These are phyloP conservation scores for Aphanomyces euteiches DNA, from an alignment of 352 stramenopile genomes.

Conservation along the genomic window DNA sequence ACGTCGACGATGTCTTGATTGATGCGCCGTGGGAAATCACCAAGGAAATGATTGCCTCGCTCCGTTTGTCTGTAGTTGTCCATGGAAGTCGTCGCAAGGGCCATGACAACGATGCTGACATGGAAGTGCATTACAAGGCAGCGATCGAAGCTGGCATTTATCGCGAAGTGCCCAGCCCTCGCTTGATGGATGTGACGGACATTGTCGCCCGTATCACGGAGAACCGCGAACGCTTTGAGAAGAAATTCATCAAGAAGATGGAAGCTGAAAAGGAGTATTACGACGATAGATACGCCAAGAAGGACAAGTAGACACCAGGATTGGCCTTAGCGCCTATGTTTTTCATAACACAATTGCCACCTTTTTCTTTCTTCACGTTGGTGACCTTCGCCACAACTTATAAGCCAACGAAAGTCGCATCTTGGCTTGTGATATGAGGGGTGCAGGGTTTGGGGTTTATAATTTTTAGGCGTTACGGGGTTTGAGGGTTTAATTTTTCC, in stretches of 20 bases:
- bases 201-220: conserved; percentile 87
- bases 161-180: conserved; percentile 65
- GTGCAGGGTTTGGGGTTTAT: too few relatives aligned
- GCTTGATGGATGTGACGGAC: conserved; percentile 75
- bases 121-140: conserved; percentile 77
- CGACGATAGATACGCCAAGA: conserved; percentile 79
- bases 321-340: not conserved
- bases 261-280: conserved; percentile 92
- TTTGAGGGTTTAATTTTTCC: too few relatives aligned
- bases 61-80: conserved; percentile 81
- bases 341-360: not conserved
- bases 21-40: conserved; percentile 95
- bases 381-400: too few relatives aligned
- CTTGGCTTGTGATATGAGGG: too few relatives aligned
- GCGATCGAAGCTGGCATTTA: conserved; percentile 82
- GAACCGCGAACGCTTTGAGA: conserved; percentile 87
- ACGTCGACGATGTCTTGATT: conserved; percentile 98
- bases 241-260: conserved; percentile 93
- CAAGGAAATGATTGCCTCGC: conserved; percentile 93
- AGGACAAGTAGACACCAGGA: conserved; percentile 41
- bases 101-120: conserved; percentile 49
- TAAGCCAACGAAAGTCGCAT: too few relatives aligned
- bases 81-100: conserved; percentile 77
- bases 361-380: not conserved
- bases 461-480: too few relatives aligned